Evolutionary conservation across 2,329 filamentous ascomycete species (phyloP), one percentile per base, ranked within the genome.

Genomic region (Microcyclosporella mali): DNA sequence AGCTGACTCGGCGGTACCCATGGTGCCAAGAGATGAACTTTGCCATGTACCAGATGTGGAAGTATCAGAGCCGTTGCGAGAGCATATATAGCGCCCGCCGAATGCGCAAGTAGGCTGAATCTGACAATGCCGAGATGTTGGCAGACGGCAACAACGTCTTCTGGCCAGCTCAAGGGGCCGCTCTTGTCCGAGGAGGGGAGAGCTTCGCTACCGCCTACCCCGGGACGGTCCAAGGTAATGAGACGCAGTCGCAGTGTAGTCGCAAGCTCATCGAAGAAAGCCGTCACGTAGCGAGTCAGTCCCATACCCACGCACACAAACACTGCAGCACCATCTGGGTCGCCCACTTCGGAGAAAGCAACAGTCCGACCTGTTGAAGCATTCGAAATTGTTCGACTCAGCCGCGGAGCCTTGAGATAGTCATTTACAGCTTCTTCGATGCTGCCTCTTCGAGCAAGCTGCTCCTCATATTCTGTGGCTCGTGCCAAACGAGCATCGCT

Each of bases 221-320:
- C 92, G 41, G 92, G 92, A 40, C 92, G 80, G 64, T 98, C 92
- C 4, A 90, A 85, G 0, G 92, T 97, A 53, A 98, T 94, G 39
- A 98, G 74, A 15, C 92, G 81, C 43, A 98, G 68, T 63, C 88
- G 92, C 46, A 98, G 70, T 1, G 89, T 94, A 58, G 86, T 70
- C 2, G 92, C 92, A 40, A 98, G 72, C 64, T 98, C 92, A 62
- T 98, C 92, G 61, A 97, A 98, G 62, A 98, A 98, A 0, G 89
- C 88, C 47, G 88, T 95, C 46, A 98, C 85, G 62, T 92, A 98
- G 65, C 92, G 79, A 9, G 92, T 98, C 57, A 98, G 67, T 0
- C 92, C 92, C 92, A 98, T 98, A 15, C 92, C 92, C 2, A 98
- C 88, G 58, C 92, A 98, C 62, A 92, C 94, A 55, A 98, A 89